phyloP scores from a whole-genome alignment of 202 grass and related monocot species.

The Setaria viridis region DNA sequence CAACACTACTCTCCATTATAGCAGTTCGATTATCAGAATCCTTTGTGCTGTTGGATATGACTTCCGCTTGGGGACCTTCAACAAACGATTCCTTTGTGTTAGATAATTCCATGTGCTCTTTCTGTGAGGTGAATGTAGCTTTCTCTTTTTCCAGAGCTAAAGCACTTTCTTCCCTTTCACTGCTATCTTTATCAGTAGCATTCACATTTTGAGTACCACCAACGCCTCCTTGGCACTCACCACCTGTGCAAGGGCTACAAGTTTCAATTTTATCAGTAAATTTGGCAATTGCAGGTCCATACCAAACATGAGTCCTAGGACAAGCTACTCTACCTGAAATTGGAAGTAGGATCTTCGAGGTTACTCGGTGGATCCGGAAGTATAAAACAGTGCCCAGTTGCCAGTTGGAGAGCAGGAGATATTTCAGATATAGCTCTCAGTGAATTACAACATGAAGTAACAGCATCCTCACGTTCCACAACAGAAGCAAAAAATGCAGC shows the following conservation, averaged over 20 bases:
- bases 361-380: slow-evolving; percentile 71
- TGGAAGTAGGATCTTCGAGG: slow-evolving; percentile 22
- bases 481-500: slow-evolving; percentile 70
- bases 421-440: slow-evolving; percentile 65
- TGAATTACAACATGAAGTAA: slow-evolving; percentile 64
- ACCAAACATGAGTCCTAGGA: neutral
- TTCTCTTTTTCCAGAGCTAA: slow-evolving; percentile 44
- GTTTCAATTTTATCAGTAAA: slow-evolving; percentile 41
- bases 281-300: neutral
- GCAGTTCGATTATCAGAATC: slow-evolving; percentile 39
- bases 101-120: slow-evolving; percentile 33
- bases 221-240: slow-evolving; percentile 34
- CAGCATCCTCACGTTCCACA: slow-evolving; percentile 55
- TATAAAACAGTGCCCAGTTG: slow-evolving; percentile 74
- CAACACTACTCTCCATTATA: neutral
- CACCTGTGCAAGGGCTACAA: slow-evolving; percentile 39
- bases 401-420: slow-evolving; percentile 67
- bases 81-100: slow-evolving; percentile 24
- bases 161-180: slow-evolving; percentile 41
- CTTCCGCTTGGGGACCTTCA: slow-evolving; percentile 14
- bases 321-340: slow-evolving; percentile 54
- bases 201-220: slow-evolving; percentile 33
- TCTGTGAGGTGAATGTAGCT: neutral
- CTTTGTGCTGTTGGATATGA: slow-evolving; percentile 11
- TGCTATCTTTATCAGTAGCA: slow-evolving; percentile 34